These are phyloP conservation scores for Naganishia albida DNA, from an alignment of 1,284 basidiomycete genomes.

Conservation along the genomic window DNA sequence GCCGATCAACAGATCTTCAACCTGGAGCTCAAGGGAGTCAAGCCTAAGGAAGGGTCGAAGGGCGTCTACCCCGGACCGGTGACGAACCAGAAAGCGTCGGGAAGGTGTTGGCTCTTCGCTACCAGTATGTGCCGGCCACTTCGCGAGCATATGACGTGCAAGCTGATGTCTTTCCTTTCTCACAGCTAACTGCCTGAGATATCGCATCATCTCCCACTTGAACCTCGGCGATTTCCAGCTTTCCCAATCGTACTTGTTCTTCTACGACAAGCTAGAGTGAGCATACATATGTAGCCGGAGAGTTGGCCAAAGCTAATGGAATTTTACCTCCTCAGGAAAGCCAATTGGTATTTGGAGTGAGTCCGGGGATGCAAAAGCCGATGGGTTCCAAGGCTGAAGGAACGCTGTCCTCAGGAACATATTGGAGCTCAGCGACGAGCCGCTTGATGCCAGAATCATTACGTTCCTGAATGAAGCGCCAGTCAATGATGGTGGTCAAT, in stretches of 20 bases:
- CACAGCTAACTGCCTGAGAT: constrained; percentile 71
- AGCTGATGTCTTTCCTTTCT: constrained; percentile 34
- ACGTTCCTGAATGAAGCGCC: constrained; percentile 73
- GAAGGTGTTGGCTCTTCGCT: constrained; percentile 90
- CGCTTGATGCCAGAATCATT: constrained; percentile 79
- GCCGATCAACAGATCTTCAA: constrained; percentile 82
- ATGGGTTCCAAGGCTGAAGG: no score
- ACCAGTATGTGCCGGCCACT: constrained; percentile 59
- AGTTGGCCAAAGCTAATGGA: background rate
- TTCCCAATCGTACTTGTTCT: constrained; percentile 84
- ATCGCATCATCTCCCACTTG: constrained; percentile 80
- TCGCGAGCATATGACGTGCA: background rate
- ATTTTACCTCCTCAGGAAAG: constrained; percentile 58
- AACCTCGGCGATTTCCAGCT: constrained; percentile 84
- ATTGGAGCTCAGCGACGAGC: constrained; percentile 76
- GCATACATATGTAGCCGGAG: background rate
- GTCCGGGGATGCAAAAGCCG: constrained; percentile 27
- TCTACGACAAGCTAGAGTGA: constrained; percentile 86
- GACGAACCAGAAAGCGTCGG: constrained; percentile 82
- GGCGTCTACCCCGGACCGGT: constrained; percentile 64
- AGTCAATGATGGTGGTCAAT: constrained; percentile 89
- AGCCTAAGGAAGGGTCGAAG: constrained; percentile 41
- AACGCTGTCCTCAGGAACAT: constrained; percentile 52
- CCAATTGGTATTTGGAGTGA: constrained; percentile 87
- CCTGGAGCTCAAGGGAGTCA: constrained; percentile 67